Base-by-base conservation (phyloP, 352 stramenopile species). In the Aphanomyces euteiches region DNA sequence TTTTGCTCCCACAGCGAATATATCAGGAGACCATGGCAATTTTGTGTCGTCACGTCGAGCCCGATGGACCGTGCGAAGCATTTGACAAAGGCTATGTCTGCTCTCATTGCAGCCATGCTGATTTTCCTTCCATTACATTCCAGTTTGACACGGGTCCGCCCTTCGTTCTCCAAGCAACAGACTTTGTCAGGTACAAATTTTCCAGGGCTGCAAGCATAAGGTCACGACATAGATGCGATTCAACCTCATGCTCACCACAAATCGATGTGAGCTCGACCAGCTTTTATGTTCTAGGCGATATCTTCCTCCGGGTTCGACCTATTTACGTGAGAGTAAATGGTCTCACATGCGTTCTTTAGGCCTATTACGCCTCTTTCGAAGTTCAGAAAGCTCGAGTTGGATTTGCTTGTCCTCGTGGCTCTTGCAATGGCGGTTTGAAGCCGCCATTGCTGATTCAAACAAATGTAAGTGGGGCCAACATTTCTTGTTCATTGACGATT, bases 341-440 rank as follows among this genome's bases (percentile, higher is more conserved):
- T 37, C 7, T 56, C 12, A 28, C 28, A 2, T 28, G 15, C 21
- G 41, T 6, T 4, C 10, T 12, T 13, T 70, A 70, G 64, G 72
- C 81, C n/a, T 89, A 89, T 58, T 90, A 90, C 73, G 80, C 79
- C 17, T 74, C 76, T 47, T 90, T 90, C 67, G 80, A 90, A 70
- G 80, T 77, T 7, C 69, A 78, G 10, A 45, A 60, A 7, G 69
- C 73, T 13, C 75, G 66, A 3, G 74, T 90, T 10, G 69, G 78
- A 1, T 86, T 90, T 47, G 83, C 81, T 10, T 90, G 83, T 47
- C 7, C 45, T 6, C 41, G 54, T 0, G 74, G 69, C 36, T 43
- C 56, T 13, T 87, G 79, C 34, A 47, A 45, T 0, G 79, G 79
- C 8, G 79, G 79, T 0, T 74, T 69, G 47, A 68, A 77, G 38